These are phyloP conservation scores for Geotrichum ghanense DNA, from an alignment of 805 yeast genomes.

Conservation along the genomic window DNA sequence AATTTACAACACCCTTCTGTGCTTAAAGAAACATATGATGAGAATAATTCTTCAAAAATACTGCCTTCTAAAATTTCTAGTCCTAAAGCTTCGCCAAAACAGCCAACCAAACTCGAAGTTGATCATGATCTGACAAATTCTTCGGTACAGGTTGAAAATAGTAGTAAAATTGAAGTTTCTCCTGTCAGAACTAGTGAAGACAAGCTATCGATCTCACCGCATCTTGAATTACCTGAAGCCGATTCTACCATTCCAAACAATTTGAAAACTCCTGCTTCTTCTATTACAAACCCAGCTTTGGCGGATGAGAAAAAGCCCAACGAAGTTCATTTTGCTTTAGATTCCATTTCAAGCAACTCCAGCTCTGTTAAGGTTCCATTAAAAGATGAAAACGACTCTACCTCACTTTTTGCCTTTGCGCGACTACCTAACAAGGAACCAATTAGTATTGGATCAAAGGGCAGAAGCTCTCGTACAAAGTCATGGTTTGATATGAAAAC, in stretches of 20 bases:
- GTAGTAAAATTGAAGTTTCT: not conserved
- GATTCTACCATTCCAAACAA: not conserved
- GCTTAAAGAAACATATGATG: too few relatives aligned
- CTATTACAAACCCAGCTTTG: too few relatives aligned
- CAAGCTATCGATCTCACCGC: not conserved
- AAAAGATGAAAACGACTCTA: not conserved
- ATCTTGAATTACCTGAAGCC: not conserved
- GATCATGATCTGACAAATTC: not conserved
- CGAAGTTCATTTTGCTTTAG: not conserved
- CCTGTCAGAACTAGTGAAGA: not conserved
- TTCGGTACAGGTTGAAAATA: not conserved
- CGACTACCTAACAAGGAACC: conserved; percentile 2
- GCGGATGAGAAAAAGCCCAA: not conserved
- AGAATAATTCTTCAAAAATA: too few relatives aligned
- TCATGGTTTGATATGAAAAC: not conserved
- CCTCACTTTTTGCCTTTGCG: conserved; percentile 1
- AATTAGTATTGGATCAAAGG: not conserved
- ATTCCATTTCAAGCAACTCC: not conserved
- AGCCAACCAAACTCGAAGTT: too few relatives aligned
- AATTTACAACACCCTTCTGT: too few relatives aligned
- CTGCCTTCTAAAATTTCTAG: too few relatives aligned
- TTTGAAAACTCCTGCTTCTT: not conserved
- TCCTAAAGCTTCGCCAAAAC: too few relatives aligned
- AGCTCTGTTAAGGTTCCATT: not conserved
- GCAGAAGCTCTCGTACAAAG: not conserved